These are phyloP conservation scores for Ophiorrhiza pumila DNA, from an alignment of 257 asterid species.

Conservation along the genomic window DNA sequence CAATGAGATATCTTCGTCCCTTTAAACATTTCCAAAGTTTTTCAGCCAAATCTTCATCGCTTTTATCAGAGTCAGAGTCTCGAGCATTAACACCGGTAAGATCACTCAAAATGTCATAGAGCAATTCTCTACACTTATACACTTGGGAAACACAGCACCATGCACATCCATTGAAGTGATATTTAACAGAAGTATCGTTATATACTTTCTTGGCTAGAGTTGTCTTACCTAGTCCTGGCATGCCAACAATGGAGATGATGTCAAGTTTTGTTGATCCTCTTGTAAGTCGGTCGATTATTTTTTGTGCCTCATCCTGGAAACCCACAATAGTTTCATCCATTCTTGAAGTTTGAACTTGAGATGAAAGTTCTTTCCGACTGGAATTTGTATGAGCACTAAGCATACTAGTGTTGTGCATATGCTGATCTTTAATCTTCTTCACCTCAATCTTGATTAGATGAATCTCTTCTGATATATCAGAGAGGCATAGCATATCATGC, in stretches of 20 bases:
- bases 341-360: too few relatives aligned
- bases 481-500: neutral
- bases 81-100: neutral
- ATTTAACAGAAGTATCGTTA: neutral
- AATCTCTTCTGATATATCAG: neutral
- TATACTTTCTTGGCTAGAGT: neutral
- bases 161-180: neutral
- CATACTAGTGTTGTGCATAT: neutral
- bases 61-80: neutral
- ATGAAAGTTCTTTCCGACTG: neutral
- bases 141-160: neutral
- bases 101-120: neutral
- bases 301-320: too few relatives aligned
- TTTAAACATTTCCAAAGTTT: neutral
- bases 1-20: conserved; percentile 27
- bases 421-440: neutral
- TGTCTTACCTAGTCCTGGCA: conserved; percentile 8
- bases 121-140: neutral
- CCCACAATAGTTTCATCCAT: too few relatives aligned
- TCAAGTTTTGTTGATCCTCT: conserved; percentile 1
- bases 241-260: conserved; percentile 1
- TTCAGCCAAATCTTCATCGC: neutral
- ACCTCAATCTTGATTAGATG: neutral
- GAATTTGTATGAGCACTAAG: neutral
- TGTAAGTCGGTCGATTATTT: neutral